These are phyloP conservation scores for Astrephomene gubernaculifera DNA, from an alignment of 139 green algal species.

Conservation along the genomic window DNA sequence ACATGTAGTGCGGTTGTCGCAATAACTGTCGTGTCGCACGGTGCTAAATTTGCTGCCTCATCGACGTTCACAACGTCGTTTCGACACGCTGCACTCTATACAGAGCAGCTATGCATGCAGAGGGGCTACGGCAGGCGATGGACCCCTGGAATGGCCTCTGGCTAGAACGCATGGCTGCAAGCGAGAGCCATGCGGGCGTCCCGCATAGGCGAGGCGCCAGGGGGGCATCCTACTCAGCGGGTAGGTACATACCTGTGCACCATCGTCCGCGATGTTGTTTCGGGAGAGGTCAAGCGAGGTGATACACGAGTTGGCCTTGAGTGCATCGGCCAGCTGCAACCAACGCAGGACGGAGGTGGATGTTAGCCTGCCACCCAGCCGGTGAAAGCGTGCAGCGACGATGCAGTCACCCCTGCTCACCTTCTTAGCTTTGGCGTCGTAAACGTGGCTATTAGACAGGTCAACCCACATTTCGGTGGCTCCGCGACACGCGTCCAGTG, in stretches of 20 bases:
- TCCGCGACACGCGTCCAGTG: constrained; percentile 32
- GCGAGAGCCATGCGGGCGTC: too few species aligned
- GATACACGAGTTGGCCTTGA: constrained; percentile 66
- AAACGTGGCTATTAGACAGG: constrained; percentile 53
- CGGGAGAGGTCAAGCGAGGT: constrained; percentile 69
- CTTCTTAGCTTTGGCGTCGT: constrained; percentile 62
- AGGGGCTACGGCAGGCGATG: too few species aligned
- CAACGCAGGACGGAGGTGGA: background rate
- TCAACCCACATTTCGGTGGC: constrained; percentile 68
- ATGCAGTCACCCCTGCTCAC: constrained; percentile 1
- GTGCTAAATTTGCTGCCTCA: too few species aligned
- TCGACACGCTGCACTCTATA: too few species aligned
- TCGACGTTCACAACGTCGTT: too few species aligned
- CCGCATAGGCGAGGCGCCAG: too few species aligned
- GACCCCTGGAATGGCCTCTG: too few species aligned
- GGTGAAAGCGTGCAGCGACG: background rate
- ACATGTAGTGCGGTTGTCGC: too few species aligned
- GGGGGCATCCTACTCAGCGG: too few species aligned
- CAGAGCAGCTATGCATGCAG: too few species aligned
- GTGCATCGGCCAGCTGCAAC: constrained; percentile 65
- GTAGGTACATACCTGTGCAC: constrained; percentile 55
- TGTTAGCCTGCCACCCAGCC: background rate
- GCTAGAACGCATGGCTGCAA: too few species aligned
- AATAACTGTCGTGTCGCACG: too few species aligned
- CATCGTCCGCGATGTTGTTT: constrained; percentile 74